phyloP scores from a whole-genome alignment of 352 stramenopile genomes.

The Pythium coloratum region DNA sequence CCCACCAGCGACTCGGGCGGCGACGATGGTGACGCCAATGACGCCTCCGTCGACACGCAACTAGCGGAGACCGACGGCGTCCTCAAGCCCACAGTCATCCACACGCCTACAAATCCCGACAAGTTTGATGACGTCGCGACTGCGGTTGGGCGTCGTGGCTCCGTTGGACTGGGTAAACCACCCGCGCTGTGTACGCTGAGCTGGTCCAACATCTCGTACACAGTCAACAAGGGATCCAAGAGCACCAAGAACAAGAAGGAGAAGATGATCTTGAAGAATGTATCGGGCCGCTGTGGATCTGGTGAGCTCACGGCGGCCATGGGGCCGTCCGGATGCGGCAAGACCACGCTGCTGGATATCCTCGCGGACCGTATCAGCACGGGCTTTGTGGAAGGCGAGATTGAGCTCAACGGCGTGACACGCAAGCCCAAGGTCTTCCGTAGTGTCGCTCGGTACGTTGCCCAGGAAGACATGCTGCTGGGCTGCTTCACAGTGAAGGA shows the following conservation, averaged over 20 bases:
- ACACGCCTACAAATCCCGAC: not conserved
- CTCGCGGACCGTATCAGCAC: constrained; percentile 60
- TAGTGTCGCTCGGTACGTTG: constrained; percentile 34
- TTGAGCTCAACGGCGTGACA: constrained; percentile 43
- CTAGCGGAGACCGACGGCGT: not conserved
- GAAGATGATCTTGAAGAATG: constrained; percentile 34
- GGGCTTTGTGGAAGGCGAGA: constrained; percentile 38
- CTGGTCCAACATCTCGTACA: constrained; percentile 31
- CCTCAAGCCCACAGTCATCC: not conserved
- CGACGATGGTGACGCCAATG: too few species aligned
- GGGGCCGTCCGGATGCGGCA: constrained; percentile 37
- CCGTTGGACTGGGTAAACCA: constrained; percentile 1
- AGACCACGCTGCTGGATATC: constrained; percentile 45
- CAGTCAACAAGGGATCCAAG: constrained; percentile 16
- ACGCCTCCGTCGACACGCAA: too few species aligned
- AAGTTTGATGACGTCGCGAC: not conserved
- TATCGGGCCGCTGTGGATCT: constrained; percentile 38
- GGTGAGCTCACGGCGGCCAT: constrained; percentile 45
- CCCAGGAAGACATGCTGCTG: constrained; percentile 42
- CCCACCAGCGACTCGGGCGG: too few species aligned
- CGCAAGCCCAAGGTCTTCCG: constrained; percentile 29
- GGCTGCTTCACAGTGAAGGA: constrained; percentile 1
- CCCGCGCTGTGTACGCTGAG: constrained; percentile 31
- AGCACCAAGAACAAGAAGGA: not conserved
- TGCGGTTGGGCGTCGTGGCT: not conserved